Conservation (phyloP, 352 stramenopile genomes). For the Globisporangium splendens region DNA sequence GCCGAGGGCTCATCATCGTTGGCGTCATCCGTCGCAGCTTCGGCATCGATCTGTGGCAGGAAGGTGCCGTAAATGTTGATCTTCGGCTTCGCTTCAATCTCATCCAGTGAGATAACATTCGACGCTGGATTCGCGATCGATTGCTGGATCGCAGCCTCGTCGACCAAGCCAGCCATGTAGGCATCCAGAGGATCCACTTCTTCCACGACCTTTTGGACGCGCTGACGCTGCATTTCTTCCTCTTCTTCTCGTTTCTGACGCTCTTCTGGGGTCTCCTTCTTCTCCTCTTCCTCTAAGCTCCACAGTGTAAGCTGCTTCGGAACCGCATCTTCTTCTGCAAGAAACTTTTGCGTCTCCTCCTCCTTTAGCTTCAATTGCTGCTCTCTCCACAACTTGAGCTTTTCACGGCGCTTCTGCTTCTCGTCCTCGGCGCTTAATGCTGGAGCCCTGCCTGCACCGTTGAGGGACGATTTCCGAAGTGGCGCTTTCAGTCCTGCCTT, state of each 20-base stretch:
- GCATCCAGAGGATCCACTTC: conserved; percentile 82
- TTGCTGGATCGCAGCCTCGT: conserved; percentile 74
- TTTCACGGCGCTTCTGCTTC: conserved; percentile 44
- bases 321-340: conserved; percentile 68
- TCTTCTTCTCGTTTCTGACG: conserved; percentile 43
- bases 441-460: conserved; percentile 1
- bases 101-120: conserved; percentile 83
- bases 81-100: conserved; percentile 72
- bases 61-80: conserved; percentile 88
- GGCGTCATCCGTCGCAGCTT: conserved; percentile 12
- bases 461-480: conserved; percentile 11
- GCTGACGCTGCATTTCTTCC: conserved; percentile 44
- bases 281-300: conserved; percentile 64
- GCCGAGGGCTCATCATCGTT: background rate
- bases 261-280: conserved; percentile 50
- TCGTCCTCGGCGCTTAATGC: conserved; percentile 18
- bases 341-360: conserved; percentile 55
- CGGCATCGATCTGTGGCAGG: conserved; percentile 34
- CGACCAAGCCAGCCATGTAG: conserved; percentile 83
- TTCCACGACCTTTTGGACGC: conserved; percentile 69
- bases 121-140: conserved; percentile 60
- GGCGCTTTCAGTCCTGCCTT: conserved; percentile 18
- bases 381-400: conserved; percentile 53
- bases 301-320: conserved; percentile 59
- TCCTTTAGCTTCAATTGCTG: conserved; percentile 62